Conservation (phyloP, 352 stramenopile genomes). For the Peronospora tabacina region DNA sequence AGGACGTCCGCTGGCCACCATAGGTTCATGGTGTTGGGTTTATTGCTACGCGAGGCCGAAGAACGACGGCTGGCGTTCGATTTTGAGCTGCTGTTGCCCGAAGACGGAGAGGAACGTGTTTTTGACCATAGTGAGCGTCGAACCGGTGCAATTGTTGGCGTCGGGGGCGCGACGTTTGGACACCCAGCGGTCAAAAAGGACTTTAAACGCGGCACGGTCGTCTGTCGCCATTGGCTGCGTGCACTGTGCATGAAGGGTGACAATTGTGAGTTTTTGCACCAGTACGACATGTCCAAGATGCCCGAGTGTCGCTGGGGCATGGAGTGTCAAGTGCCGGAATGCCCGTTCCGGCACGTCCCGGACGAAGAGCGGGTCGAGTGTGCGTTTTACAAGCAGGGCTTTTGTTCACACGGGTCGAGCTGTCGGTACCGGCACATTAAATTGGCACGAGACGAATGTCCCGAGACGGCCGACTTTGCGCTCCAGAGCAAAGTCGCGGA, state of each 20-base stretch:
- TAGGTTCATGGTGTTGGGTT: constrained; percentile 55
- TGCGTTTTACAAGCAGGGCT: constrained; percentile 96
- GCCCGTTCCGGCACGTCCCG: constrained; percentile 93
- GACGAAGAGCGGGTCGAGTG: constrained; percentile 95
- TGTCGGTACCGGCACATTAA: constrained; percentile 94
- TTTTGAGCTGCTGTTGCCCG: constrained; percentile 70
- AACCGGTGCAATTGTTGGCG: constrained; percentile 31
- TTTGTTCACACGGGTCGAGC: constrained; percentile 95
- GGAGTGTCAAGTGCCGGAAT: constrained; percentile 95
- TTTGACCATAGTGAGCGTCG: constrained; percentile 20
- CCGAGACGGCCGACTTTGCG: constrained; percentile 91
- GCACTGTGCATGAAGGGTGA: constrained; percentile 97
- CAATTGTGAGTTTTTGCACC: constrained; percentile 94
- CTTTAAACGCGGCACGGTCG: constrained; percentile 90
- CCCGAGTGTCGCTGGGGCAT: constrained; percentile 95
- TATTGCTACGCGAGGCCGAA: constrained; percentile 73
- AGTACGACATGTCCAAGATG: constrained; percentile 96
- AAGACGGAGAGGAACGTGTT: constrained; percentile 56
- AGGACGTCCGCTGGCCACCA: neutral
- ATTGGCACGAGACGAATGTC: constrained; percentile 88
- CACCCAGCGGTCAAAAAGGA: constrained; percentile 57
- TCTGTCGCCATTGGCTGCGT: constrained; percentile 96
- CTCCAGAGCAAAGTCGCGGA: constrained; percentile 87
- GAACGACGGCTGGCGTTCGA: constrained; percentile 75
- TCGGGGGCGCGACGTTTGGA: constrained; percentile 34